These are phyloP conservation scores for Punctularia strigosozonata DNA, from an alignment of 768 basidiomycete species.

Conservation along the genomic window DNA sequence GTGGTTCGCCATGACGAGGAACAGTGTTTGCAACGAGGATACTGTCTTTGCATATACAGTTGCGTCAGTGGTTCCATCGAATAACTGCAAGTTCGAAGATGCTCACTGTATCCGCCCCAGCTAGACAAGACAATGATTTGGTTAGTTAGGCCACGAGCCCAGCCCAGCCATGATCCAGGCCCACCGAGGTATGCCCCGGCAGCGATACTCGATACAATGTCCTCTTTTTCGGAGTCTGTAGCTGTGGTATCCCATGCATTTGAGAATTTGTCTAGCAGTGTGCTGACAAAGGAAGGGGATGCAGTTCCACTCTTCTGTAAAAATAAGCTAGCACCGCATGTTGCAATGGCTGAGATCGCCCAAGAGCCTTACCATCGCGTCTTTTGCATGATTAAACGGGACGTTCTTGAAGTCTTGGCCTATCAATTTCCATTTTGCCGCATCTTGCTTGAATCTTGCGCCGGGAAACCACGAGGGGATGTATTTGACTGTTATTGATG, in stretches of 20 bases:
- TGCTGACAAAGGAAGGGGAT: too few species aligned
- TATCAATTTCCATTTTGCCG: conserved; percentile 3
- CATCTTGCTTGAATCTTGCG: conserved; percentile 7
- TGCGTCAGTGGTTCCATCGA: too few species aligned
- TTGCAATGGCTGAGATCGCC: too few species aligned
- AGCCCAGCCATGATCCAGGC: conserved; percentile 3
- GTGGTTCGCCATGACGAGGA: conserved; percentile 11
- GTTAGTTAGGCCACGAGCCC: conserved; percentile 16
- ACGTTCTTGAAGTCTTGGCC: conserved; percentile 5
- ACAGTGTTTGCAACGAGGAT: conserved; percentile 7
- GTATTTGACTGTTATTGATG: conserved; percentile 5
- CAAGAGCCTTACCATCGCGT: conserved; percentile 4
- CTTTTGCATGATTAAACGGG: conserved; percentile 9
- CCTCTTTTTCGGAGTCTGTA: too few species aligned
- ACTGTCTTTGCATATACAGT: too few species aligned
- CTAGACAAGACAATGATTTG: conserved; percentile 21
- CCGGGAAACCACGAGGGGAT: conserved; percentile 12
- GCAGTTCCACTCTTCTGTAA: too few species aligned
- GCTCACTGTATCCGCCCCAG: conserved; percentile 28
- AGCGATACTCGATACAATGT: neutral
- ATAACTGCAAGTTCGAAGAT: too few species aligned
- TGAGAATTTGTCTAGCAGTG: too few species aligned
- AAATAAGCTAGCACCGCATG: too few species aligned
- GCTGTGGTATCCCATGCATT: neutral
- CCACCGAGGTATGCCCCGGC: conserved; percentile 6